Conservation (phyloP, 345 rosid species). For the Schrenkiella parvula region DNA sequence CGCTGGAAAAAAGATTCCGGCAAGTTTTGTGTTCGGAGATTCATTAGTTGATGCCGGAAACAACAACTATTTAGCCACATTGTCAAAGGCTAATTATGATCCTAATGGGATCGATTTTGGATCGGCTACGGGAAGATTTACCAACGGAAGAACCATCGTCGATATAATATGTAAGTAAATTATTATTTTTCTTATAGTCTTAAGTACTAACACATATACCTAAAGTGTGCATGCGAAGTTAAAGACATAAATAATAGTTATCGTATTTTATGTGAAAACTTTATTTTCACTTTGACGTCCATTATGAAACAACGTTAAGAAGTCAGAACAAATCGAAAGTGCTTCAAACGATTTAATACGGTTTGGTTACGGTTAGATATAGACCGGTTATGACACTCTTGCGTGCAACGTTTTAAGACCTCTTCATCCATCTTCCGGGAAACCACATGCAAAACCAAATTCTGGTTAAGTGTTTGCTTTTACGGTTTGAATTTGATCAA, state of each 20-base stretch:
- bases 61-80: constrained; percentile 60
- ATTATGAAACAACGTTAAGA: not conserved
- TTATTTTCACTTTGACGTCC: not conserved
- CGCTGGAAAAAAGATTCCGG: constrained; percentile 6
- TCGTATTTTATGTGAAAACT: not conserved
- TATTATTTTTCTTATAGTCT: not conserved
- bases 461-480: not conserved
- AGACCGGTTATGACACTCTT: not conserved
- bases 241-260: not conserved
- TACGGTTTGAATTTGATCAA: not conserved
- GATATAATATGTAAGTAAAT: constrained; percentile 53
- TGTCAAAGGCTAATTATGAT: constrained; percentile 53
- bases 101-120: constrained; percentile 75
- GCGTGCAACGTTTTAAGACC: not conserved
- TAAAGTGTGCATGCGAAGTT: constrained; percentile 22
- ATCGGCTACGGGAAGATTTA: constrained; percentile 47
- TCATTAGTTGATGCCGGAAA: constrained; percentile 75
- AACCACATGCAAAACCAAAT: not conserved
- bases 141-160: constrained; percentile 70
- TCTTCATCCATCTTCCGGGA: not conserved
- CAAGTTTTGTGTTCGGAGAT: constrained; percentile 64
- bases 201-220: not conserved
- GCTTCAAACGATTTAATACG: not conserved
- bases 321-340: not conserved
- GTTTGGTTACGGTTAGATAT: not conserved